phyloP scores from a whole-genome alignment of 2,329 filamentous ascomycete species.

The Bipolaris gigantea region DNA sequence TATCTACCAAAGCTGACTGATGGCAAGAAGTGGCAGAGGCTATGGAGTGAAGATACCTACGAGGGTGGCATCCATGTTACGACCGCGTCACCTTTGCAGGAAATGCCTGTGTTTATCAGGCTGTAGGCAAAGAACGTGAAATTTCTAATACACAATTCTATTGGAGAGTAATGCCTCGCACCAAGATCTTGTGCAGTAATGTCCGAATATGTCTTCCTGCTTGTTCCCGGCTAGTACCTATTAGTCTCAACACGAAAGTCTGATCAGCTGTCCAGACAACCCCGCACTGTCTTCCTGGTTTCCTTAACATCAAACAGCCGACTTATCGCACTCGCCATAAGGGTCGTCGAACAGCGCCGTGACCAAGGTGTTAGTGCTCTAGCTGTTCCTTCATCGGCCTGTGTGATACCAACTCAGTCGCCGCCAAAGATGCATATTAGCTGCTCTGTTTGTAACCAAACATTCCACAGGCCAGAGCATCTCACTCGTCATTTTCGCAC shows the following conservation, averaged over 20 bases:
- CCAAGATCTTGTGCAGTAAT: background rate
- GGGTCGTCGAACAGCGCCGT: background rate
- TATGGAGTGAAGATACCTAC: constrained; percentile 39
- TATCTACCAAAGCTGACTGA: constrained; percentile 54
- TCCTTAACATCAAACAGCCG: background rate
- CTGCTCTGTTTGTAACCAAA: constrained; percentile 10
- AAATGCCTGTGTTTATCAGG: background rate
- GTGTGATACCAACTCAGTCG: background rate
- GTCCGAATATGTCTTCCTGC: background rate
- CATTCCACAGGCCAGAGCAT: constrained; percentile 15
- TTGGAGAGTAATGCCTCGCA: background rate
- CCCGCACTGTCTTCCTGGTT: background rate
- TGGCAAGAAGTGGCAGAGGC: constrained; percentile 49
- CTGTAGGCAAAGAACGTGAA: background rate
- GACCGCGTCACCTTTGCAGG: background rate
- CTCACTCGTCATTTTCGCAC: constrained; percentile 15
- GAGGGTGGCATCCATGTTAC: constrained; percentile 43
- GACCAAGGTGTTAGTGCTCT: background rate
- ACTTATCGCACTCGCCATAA: background rate
- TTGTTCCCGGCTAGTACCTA: background rate
- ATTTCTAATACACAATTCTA: background rate
- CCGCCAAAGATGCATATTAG: background rate
- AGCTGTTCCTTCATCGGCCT: background rate
- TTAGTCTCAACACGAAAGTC: background rate
- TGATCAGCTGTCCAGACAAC: background rate